phyloP scores from a whole-genome alignment of 164 flowering plant genomes.

The Macadamia tetraphylla region DNA sequence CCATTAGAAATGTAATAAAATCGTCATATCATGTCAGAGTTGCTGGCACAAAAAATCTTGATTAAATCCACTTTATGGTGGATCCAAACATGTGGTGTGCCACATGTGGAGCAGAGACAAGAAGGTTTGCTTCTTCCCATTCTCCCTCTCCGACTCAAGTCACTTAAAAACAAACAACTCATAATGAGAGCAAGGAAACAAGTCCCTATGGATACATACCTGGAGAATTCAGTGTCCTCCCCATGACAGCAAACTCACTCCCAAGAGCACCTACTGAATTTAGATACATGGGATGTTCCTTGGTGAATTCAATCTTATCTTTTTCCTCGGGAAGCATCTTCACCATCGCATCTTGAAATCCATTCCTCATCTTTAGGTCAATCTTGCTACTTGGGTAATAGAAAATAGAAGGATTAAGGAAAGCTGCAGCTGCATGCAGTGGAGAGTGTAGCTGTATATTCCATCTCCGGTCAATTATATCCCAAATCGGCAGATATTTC shows the following conservation, averaged over 20 bases:
- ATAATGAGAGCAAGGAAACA: too few species aligned
- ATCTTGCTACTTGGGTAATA: conserved; percentile 43
- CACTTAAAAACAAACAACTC: neutral
- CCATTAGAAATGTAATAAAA: neutral
- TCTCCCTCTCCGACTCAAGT: neutral
- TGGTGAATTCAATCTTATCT: conserved; percentile 55
- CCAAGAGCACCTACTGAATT: conserved; percentile 68
- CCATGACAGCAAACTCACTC: conserved; percentile 61
- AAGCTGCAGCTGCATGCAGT: conserved; percentile 61
- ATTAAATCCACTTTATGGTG: neutral
- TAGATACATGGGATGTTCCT: conserved; percentile 56
- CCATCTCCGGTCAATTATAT: conserved; percentile 69
- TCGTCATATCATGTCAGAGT: neutral
- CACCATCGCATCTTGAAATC: conserved; percentile 66
- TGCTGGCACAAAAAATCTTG: neutral
- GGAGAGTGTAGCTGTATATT: conserved; percentile 47
- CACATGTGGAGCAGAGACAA: neutral
- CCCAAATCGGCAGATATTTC: conserved; percentile 57
- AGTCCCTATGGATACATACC: conserved; percentile 27
- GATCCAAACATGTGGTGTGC: too few species aligned
- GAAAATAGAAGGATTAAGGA: conserved; percentile 62
- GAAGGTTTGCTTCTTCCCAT: conserved; percentile 2
- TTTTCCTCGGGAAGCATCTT: conserved; percentile 45
- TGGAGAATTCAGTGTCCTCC: conserved; percentile 61
- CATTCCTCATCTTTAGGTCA: conserved; percentile 57